Evolutionary conservation across 306 rosid species (phyloP).

Genomic region (Hippophae gyantsensis): DNA sequence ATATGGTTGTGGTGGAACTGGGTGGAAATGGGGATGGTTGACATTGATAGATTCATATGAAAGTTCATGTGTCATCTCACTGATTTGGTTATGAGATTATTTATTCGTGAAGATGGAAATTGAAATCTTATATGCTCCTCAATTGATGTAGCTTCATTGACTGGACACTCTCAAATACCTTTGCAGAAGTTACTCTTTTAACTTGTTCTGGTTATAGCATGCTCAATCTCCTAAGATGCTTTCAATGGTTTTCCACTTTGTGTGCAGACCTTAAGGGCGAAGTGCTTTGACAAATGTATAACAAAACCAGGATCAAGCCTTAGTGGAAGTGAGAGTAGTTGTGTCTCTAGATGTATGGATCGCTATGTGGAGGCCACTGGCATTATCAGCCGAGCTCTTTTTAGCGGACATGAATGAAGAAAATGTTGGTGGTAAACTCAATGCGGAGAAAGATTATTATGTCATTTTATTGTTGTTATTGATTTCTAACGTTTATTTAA

Average conservation of each 20-base stretch:
- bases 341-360: conserved; percentile 85
- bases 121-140: no score
- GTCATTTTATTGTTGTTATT: no score
- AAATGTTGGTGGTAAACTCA: conserved; percentile 1
- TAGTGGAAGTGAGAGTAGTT: conserved; percentile 78
- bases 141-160: no score
- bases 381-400: conserved; percentile 63
- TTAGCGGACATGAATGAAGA: conserved; percentile 44
- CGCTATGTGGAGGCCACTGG: conserved; percentile 97
- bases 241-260: conserved; percentile 5
- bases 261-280: conserved; percentile 65
- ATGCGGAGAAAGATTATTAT: neutral
- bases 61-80: no score
- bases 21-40: no score
- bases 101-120: no score
- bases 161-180: no score
- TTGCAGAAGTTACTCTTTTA: neutral
- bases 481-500: no score
- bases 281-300: conserved; percentile 87
- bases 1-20: no score
- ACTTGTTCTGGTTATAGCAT: neutral
- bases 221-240: neutral
- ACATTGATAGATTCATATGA: no score
- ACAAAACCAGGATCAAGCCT: conserved; percentile 92
- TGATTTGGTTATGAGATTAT: no score